Evolutionary conservation across 371 early-diverging fungal species (phyloP).

Genomic region (Nematocida sp.): DNA sequence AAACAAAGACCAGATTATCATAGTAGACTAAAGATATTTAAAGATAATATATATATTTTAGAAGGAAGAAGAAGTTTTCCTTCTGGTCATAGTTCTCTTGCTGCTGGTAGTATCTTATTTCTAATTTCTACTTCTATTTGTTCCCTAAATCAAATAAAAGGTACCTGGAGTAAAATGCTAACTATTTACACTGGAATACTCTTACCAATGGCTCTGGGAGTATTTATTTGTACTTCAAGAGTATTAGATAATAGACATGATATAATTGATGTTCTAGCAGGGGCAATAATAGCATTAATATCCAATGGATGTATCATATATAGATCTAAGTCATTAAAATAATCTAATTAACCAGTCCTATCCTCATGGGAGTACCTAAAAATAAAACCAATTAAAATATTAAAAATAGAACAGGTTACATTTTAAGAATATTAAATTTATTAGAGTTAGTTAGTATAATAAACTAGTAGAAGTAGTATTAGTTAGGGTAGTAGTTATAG

Average conservation of each 20-base stretch:
- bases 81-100: constrained; percentile 31
- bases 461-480: background rate
- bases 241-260: constrained; percentile 35
- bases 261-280: constrained; percentile 21
- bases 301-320: background rate
- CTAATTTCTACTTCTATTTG: background rate
- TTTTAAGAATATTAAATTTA: background rate
- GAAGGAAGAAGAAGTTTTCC: constrained; percentile 40
- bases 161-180: background rate
- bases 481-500: too few relatives aligned
- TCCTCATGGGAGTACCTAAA: background rate
- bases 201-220: background rate
- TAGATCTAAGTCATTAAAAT: background rate
- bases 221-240: background rate
- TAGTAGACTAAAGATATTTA: background rate
- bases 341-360: background rate
- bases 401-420: background rate
- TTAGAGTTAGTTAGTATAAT: background rate
- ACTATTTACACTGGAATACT: constrained; percentile 1
- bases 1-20: constrained; percentile 43
- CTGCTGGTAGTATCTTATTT: constrained; percentile 11
- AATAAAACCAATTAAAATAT: background rate
- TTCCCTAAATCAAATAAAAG: background rate
- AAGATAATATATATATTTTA: background rate
- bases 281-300: background rate